Conservation (phyloP, 139 green algal species). For the Penium margaritaceum region DNA sequence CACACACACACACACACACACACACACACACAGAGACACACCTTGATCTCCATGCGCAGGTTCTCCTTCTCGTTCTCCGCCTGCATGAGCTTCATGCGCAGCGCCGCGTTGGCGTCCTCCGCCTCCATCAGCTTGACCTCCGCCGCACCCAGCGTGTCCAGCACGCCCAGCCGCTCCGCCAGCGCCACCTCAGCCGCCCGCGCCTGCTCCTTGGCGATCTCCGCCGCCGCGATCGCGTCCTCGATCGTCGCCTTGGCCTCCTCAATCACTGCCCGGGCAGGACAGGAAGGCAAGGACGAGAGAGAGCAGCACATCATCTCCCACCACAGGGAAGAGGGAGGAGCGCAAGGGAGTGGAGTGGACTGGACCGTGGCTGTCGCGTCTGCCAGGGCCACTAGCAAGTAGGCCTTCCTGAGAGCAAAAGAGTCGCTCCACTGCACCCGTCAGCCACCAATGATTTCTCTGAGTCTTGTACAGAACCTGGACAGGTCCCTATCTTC, state of each 20-base stretch:
- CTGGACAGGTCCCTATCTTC: too few species aligned
- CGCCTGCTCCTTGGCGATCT: conserved; percentile 31
- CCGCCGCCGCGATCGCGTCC: conserved; percentile 22
- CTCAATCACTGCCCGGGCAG: conserved; percentile 18
- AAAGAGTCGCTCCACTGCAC: too few species aligned
- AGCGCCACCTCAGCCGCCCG: conserved; percentile 23
- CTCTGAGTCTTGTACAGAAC: too few species aligned
- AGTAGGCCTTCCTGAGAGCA: too few species aligned
- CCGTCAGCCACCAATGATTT: too few species aligned
- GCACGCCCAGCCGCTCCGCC: conserved; percentile 16
- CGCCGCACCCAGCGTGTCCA: conserved; percentile 20
- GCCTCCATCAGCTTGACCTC: background rate
- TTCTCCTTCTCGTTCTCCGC: conserved; percentile 12
- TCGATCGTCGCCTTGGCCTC: conserved; percentile 38
- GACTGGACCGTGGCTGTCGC: too few species aligned
- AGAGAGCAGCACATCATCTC: background rate
- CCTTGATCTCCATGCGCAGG: conserved; percentile 21
- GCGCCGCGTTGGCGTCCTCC: conserved; percentile 1
- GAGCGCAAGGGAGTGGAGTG: too few species aligned
- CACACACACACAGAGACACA: too few species aligned
- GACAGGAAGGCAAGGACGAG: background rate
- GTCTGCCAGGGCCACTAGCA: too few species aligned
- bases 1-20: too few species aligned
- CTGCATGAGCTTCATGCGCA: conserved; percentile 5
- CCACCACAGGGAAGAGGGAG: too few species aligned